These are phyloP conservation scores for Neoascochyta sp. DNA, from an alignment of 2,329 filamentous ascomycete genomes.

Conservation along the genomic window DNA sequence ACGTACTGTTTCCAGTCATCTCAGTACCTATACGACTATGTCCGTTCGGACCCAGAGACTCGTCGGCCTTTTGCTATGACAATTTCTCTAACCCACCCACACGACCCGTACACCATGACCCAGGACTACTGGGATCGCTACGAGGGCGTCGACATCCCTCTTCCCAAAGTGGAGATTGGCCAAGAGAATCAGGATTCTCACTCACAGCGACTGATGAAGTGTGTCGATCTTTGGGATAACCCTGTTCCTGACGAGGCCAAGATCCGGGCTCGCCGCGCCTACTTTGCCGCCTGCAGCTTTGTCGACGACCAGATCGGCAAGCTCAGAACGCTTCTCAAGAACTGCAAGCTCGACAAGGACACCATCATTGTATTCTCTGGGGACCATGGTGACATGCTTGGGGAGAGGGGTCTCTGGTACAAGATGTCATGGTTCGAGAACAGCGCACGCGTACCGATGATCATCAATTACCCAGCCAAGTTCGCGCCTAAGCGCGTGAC, in stretches of 20 bases:
- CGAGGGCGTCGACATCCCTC: constrained; percentile 78
- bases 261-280: constrained; percentile 78
- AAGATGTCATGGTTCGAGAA: constrained; percentile 98
- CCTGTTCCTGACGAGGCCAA: constrained; percentile 82
- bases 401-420: constrained; percentile 89
- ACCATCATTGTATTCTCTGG: constrained; percentile 91
- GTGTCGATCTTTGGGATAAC: constrained; percentile 81
- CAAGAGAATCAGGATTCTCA: constrained; percentile 82
- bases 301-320: constrained; percentile 90
- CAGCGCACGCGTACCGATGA: constrained; percentile 81
- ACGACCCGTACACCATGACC: constrained; percentile 93
- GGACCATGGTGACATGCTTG: constrained; percentile 94
- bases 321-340: constrained; percentile 71
- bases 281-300: constrained; percentile 90
- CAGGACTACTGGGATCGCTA: constrained; percentile 92
- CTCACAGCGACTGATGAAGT: constrained; percentile 79
- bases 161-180: constrained; percentile 73
- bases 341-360: constrained; percentile 75
- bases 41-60: constrained; percentile 68
- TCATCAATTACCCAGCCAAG: constrained; percentile 73
- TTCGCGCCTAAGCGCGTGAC: constrained; percentile 73
- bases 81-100: constrained; percentile 88
- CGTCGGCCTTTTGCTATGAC: constrained; percentile 79
- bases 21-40: constrained; percentile 87
- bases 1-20: constrained; percentile 64